Conservation (phyloP, 257 asterid genomes). For the Solanum sitiens region DNA sequence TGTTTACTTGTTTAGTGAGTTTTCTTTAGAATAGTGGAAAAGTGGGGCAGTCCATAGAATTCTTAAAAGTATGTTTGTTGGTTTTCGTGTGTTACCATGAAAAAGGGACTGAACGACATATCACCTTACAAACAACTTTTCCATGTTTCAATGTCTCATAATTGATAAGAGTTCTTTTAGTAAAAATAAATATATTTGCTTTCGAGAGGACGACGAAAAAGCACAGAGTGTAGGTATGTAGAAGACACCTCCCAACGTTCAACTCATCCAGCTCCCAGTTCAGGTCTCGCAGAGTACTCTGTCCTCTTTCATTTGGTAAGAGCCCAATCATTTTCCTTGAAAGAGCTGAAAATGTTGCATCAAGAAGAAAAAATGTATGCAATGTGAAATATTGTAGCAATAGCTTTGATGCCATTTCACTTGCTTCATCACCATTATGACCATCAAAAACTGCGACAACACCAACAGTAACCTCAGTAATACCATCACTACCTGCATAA, state of each 20-base stretch:
- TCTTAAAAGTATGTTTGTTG: background rate
- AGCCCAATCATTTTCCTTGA: slow-evolving; percentile 40
- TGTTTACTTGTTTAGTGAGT: background rate
- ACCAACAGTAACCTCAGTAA: slow-evolving; percentile 67
- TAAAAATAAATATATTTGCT: background rate
- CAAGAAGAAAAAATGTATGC: slow-evolving; percentile 89
- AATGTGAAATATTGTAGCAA: slow-evolving; percentile 71
- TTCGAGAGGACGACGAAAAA: background rate
- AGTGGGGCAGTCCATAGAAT: background rate
- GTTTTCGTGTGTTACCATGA: background rate
- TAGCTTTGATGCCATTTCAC: slow-evolving; percentile 81
- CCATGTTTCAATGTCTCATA: background rate
- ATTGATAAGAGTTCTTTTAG: background rate
- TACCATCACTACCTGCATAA: slow-evolving; percentile 47
- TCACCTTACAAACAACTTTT: background rate
- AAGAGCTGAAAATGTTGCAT: slow-evolving; percentile 56
- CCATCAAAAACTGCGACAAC: slow-evolving; percentile 92
- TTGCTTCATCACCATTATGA: slow-evolving; percentile 92
- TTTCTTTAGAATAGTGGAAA: background rate
- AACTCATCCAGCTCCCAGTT: slow-evolving; percentile 32
- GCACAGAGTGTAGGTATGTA: background rate
- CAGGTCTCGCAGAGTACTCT: slow-evolving; percentile 22
- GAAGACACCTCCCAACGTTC: slow-evolving; percentile 60
- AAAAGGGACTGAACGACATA: background rate
- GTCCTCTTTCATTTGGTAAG: slow-evolving; percentile 41